Evolutionary conservation across 805 yeast genomes (phyloP).

Genomic region (Lipomyces starkeyi): DNA sequence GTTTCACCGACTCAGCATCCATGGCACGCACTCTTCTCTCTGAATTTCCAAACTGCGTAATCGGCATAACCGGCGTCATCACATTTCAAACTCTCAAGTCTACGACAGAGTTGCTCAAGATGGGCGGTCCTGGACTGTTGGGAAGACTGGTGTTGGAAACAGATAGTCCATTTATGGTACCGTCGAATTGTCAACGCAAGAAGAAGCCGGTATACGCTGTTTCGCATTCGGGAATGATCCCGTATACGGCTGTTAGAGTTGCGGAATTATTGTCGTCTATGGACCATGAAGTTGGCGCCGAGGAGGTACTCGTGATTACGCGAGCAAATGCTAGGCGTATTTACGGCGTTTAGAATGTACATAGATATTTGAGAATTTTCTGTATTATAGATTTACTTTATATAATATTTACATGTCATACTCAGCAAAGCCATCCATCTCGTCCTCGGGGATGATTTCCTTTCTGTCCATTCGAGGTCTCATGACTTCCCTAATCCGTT

Average conservation of each 20-base stretch:
- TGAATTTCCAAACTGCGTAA: slow-evolving; percentile 28
- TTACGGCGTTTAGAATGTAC: slow-evolving; percentile 19
- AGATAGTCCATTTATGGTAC: slow-evolving; percentile 34
- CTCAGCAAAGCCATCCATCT: slow-evolving; percentile 23
- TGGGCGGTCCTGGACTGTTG: slow-evolving; percentile 19
- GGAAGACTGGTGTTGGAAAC: slow-evolving; percentile 30
- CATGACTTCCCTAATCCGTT: slow-evolving; percentile 13
- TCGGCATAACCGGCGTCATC: slow-evolving; percentile 36
- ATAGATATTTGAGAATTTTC: not conserved
- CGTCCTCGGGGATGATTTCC: slow-evolving; percentile 4
- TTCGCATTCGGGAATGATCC: slow-evolving; percentile 36
- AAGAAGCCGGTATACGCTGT: slow-evolving; percentile 22
- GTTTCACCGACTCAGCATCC: slow-evolving; percentile 31
- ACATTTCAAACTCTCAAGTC: slow-evolving; percentile 28
- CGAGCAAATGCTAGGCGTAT: slow-evolving; percentile 22
- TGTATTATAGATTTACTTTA: not conserved
- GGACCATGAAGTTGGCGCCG: slow-evolving; percentile 13
- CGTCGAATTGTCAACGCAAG: slow-evolving; percentile 10
- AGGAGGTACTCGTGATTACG: slow-evolving; percentile 25
- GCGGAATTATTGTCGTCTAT: slow-evolving; percentile 17
- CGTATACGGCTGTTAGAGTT: slow-evolving; percentile 29
- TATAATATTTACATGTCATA: not conserved
- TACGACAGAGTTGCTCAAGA: slow-evolving; percentile 24
- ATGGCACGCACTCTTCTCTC: slow-evolving; percentile 25
- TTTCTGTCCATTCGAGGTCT: slow-evolving; percentile 11